Base-by-base conservation (phyloP, 441 rosid genomes). In the Erysimum cheiri region DNA sequence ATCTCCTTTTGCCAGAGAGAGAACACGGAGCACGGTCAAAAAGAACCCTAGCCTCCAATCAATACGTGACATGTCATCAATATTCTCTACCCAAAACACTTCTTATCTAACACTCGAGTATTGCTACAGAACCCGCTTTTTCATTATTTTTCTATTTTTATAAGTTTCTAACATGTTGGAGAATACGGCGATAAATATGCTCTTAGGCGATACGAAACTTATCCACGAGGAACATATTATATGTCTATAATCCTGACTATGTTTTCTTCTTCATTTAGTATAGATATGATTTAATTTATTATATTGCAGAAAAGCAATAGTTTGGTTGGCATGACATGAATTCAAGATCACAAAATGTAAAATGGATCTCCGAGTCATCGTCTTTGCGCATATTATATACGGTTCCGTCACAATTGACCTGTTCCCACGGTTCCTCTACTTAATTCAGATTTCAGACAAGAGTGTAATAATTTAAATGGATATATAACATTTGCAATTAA, bases 151-250 rank as follows among this genome's bases (percentile, higher is more conserved):
- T n/a, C n/a, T n/a, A n/a, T n/a, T n/a, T n/a, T n/a, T n/a, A n/a
- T n/a, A n/a, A n/a, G n/a, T n/a, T n/a, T n/a, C n/a, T n/a, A n/a
- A n/a, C n/a, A n/a, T n/a, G n/a, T n/a, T n/a, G n/a, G n/a, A n/a
- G n/a, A n/a, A n/a, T n/a, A n/a, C n/a, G n/a, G n/a, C n/a, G n/a
- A n/a, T n/a, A n/a, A n/a, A n/a, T n/a, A n/a, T n/a, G n/a, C n/a
- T n/a, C n/a, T n/a, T 19, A 8, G 11, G 22, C 14, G 8, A 4
- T 40, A 43, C 31, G 3, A 43, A 35, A 11, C 12, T 14, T 73
- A 47, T 59, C 62, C 72, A 50, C 62, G 77, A 66, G 41, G 48
- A 41, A 60, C 72, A 66, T 73, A 59, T 66, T 59, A 15, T 55
- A 33, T 71, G 26, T 43, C 29, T 41, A 31, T 41, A 31, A 19